A percentile compares a stretch with the other conserved stretches of the same genome.
These are phyloP conservation scores for Phytophthora pini DNA, from an alignment of 352 stramenopile species.

Conservation along the genomic window DNA sequence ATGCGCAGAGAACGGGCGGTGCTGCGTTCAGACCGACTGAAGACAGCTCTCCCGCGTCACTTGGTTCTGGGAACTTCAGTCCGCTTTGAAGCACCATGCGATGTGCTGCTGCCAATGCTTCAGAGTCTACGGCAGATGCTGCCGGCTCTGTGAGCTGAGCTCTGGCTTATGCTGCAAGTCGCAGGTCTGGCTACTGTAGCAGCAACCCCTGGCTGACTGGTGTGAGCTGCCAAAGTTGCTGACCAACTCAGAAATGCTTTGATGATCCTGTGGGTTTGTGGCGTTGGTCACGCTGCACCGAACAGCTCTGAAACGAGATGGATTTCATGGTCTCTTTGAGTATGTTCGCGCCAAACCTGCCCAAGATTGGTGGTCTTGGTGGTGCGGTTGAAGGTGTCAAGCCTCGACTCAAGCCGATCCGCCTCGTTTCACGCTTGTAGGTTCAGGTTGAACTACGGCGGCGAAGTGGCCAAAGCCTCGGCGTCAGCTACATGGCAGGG, in stretches of 20 bases:
- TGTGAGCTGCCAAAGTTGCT: neutral
- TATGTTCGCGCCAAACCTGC: too few relatives aligned
- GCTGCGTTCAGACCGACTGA: neutral
- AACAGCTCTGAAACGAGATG: conserved; percentile 23
- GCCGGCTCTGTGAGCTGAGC: too few relatives aligned
- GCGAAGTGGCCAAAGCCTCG: conserved; percentile 3
- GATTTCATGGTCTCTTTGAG: conserved; percentile 2
- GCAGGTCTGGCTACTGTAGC: too few relatives aligned
- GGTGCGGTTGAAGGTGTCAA: conserved; percentile 9
- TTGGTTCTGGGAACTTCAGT: conserved; percentile 9
- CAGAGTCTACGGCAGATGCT: neutral
- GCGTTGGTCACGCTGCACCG: conserved; percentile 4
- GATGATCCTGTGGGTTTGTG: conserved; percentile 14
- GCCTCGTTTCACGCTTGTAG: conserved; percentile 20
- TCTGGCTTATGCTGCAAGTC: neutral
- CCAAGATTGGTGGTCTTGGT: neutral
- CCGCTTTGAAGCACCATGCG: conserved; percentile 7
- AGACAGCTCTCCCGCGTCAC: conserved; percentile 26
- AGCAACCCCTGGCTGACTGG: too few relatives aligned
- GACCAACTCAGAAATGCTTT: conserved; percentile 24
- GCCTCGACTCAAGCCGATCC: neutral
- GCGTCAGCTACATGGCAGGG: conserved; percentile 9
- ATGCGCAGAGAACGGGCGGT: neutral
- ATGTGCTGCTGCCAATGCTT: conserved; percentile 2
- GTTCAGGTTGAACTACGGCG: conserved; percentile 25